Percentiles rank a stretch among this genome's conserved stretches.
Evolutionary conservation across 2,329 filamentous ascomycete genomes (phyloP).

Genomic region (Talaromyces amestolkiae): DNA sequence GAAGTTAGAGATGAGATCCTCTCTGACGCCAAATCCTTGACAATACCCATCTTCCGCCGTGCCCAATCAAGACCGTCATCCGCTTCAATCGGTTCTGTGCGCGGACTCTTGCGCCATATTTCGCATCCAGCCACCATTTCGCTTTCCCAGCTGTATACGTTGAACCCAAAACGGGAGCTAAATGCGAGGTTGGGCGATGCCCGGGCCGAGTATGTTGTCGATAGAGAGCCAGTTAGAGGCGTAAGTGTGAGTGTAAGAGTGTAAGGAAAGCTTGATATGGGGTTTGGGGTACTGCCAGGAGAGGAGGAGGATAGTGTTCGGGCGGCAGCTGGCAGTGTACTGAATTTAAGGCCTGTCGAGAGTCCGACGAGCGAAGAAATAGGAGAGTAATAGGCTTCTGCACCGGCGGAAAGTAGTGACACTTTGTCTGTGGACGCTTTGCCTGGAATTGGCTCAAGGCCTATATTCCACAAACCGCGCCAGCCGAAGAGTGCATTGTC

Average conservation of each 20-base stretch:
- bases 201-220: conserved; percentile 85
- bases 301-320: conserved; percentile 24
- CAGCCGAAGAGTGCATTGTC: conserved; percentile 87
- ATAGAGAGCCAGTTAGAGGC: conserved; percentile 89
- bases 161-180: conserved; percentile 91
- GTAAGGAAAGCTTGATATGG: conserved; percentile 74
- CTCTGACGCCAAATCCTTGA: conserved; percentile 25
- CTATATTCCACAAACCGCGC: conserved; percentile 92
- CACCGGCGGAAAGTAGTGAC: conserved; percentile 84
- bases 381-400: conserved; percentile 91
- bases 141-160: conserved; percentile 97
- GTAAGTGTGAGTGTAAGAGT: conserved; percentile 92
- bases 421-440: conserved; percentile 31
- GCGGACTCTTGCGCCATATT: conserved; percentile 68
- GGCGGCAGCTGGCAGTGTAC: conserved; percentile 66
- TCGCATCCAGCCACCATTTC: conserved; percentile 89
- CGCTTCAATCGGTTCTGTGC: conserved; percentile 25
- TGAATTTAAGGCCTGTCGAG: conserved; percentile 83
- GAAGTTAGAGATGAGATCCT: conserved; percentile 22
- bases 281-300: conserved; percentile 27
- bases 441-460: conserved; percentile 50
- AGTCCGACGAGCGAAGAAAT: conserved; percentile 92
- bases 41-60: conserved; percentile 36
- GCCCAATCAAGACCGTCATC: conserved; percentile 45
- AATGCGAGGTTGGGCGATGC: conserved; percentile 79